These are phyloP conservation scores for Mortierella sp. DNA, from an alignment of 371 early-diverging fungal genomes.

Conservation along the genomic window DNA sequence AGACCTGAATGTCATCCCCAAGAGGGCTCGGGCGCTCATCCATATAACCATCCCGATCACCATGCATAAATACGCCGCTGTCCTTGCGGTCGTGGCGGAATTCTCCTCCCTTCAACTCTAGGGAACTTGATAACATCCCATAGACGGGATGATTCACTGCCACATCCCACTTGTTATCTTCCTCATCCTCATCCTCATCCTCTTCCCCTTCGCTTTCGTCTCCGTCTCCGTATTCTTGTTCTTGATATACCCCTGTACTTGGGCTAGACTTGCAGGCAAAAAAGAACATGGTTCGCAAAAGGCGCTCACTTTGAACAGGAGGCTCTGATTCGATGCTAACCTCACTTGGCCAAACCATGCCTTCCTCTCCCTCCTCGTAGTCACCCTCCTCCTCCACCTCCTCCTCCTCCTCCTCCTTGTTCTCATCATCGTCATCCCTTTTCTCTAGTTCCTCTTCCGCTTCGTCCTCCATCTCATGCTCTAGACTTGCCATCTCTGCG, in stretches of 20 bases:
- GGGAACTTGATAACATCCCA: slow-evolving; percentile 13
- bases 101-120: slow-evolving; percentile 9
- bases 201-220: slow-evolving; percentile 8
- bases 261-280: not conserved
- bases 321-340: slow-evolving; percentile 15
- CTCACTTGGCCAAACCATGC: slow-evolving; percentile 2
- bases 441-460: not conserved
- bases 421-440: slow-evolving; percentile 1
- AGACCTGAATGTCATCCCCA: not conserved
- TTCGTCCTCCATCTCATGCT: slow-evolving; percentile 9
- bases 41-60: not conserved
- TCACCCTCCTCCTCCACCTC: slow-evolving; percentile 4
- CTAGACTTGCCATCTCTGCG: not conserved
- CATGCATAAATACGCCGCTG: slow-evolving; percentile 27
- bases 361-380: slow-evolving; percentile 3
- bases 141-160: slow-evolving; percentile 20
- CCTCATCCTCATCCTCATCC: slow-evolving; percentile 3
- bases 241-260: slow-evolving; percentile 8
- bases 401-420: slow-evolving; percentile 4
- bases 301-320: not conserved
- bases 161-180: not conserved
- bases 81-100: slow-evolving; percentile 36
- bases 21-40: not conserved
- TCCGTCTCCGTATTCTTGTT: slow-evolving; percentile 7
- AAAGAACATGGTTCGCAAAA: not conserved